Base-by-base conservation (phyloP, 2,329 filamentous ascomycete genomes). In the Phoma sp. region DNA sequence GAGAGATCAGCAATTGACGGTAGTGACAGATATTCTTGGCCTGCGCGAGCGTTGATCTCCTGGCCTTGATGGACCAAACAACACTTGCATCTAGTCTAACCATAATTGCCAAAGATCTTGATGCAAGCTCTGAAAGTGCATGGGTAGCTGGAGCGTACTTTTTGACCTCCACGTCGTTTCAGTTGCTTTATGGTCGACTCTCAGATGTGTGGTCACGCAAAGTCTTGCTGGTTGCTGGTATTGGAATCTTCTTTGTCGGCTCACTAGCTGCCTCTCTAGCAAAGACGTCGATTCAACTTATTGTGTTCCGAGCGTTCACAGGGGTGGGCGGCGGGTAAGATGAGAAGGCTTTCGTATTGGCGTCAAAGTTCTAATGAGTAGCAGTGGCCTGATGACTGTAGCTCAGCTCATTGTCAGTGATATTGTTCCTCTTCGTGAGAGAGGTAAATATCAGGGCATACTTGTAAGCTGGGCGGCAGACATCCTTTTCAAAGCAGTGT, bases 151-250 rank as follows among this genome's bases (percentile, higher is more conserved):
- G 81, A 1, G 79, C 81, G 2, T 79, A 79, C 9, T 73, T 86
- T 37, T 79, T 86, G 32, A 82, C 82, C 25, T 84, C 83, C 52
- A 88, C 86, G 0, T 82, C 83, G 29, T 89, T 88, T 58, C 85
- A 86, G 59, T 82, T 87, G 53, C 77, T 89, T 0, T 88, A 88
- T 65, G 86, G 86, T 9, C 79, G 84, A 4, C 66, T 87, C 2
- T 86, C 84, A 0, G 84, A 88, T 67, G 83, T 87, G 2, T 80
- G 86, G 55, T 84, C 84, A 35, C 61, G 63, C 46, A 66, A 65
- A 39, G 59, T 62, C 62, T 87, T 14, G 75, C 75, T 9, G 80
- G 80, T 73, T 83, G 8, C 75, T 73, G 1, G 70, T 84, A 33
- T 75, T 87, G 8, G 78, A 78, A 23, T 64, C 3, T 64, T 64